phyloP scores from a whole-genome alignment of 306 rosid species.

The Quercus wislizeni region DNA sequence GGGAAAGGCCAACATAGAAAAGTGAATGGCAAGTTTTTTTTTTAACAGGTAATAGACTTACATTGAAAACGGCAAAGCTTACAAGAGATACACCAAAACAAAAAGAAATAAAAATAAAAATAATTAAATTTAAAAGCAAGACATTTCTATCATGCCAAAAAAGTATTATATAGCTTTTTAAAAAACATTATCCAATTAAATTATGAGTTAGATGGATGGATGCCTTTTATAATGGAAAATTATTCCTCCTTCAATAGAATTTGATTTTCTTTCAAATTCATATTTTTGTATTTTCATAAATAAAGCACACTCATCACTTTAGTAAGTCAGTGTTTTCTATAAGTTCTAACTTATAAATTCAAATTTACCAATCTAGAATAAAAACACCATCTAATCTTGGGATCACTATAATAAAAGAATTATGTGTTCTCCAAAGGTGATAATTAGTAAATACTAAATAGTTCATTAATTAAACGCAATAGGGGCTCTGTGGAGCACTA shows the following conservation, averaged over 20 bases:
- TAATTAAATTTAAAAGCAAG: background rate
- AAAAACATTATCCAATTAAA: background rate
- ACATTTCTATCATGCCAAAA: background rate
- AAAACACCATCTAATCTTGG: background rate
- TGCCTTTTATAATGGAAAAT: background rate
- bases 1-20: no score
- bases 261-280: background rate
- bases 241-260: background rate
- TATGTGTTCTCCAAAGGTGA: background rate
- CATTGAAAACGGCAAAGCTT: background rate
- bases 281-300: background rate
- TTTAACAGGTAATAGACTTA: background rate
- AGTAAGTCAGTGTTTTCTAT: background rate
- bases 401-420: background rate
- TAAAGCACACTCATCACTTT: background rate
- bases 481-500: no score
- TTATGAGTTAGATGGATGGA: background rate
- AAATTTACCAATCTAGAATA: background rate
- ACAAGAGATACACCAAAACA: background rate
- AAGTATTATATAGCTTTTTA: background rate
- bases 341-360: background rate
- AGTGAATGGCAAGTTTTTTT: background rate
- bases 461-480: no score
- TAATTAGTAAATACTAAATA: background rate
- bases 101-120: no score